Percentiles rank a stretch among this genome's conserved stretches.
Evolutionary conservation across 2,329 filamentous ascomycete genomes (phyloP).

Genomic region (Xylaria sp.): DNA sequence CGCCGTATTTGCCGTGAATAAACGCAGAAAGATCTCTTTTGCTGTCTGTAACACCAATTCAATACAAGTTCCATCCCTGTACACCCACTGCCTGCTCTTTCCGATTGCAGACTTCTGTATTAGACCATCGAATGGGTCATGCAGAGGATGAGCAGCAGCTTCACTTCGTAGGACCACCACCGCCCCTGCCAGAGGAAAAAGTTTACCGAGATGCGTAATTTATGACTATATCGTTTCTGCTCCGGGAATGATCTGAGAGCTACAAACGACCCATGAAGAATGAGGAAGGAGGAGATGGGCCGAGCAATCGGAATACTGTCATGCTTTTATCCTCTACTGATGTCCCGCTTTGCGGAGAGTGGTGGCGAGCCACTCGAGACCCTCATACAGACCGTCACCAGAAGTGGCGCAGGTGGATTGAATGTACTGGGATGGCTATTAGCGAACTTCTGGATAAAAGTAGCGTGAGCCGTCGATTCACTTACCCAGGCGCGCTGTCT

Average conservation of each 20-base stretch:
- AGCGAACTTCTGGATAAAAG: constrained; percentile 1
- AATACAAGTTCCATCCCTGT: constrained; percentile 54
- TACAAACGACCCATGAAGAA: constrained; percentile 67
- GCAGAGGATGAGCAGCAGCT: constrained; percentile 40
- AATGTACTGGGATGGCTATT: constrained; percentile 76
- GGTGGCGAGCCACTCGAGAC: constrained; percentile 92
- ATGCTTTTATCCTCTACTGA: constrained; percentile 62
- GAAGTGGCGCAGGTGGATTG: constrained; percentile 99
- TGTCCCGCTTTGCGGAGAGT: constrained; percentile 81
- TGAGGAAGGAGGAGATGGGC: constrained; percentile 55
- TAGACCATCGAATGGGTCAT: constrained; percentile 39
- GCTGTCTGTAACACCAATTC: constrained; percentile 51
- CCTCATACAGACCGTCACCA: constrained; percentile 99
- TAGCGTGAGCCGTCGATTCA: constrained; percentile 41
- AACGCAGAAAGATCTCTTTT: constrained; percentile 47
- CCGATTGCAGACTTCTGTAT: constrained; percentile 50
- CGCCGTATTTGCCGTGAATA: constrained; percentile 41
- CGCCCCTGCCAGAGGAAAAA: constrained; percentile 42
- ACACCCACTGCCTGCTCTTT: constrained; percentile 51
- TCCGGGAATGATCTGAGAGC: constrained; percentile 65
- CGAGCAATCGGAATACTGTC: constrained; percentile 54
- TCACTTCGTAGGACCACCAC: constrained; percentile 46
- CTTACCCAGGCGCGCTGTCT: constrained; percentile 99
- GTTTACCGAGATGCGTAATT: constrained; percentile 53
- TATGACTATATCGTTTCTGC: constrained; percentile 66